phyloP scores from a whole-genome alignment of 2,329 filamentous ascomycete genomes.

The Epichloe gansuensis region DNA sequence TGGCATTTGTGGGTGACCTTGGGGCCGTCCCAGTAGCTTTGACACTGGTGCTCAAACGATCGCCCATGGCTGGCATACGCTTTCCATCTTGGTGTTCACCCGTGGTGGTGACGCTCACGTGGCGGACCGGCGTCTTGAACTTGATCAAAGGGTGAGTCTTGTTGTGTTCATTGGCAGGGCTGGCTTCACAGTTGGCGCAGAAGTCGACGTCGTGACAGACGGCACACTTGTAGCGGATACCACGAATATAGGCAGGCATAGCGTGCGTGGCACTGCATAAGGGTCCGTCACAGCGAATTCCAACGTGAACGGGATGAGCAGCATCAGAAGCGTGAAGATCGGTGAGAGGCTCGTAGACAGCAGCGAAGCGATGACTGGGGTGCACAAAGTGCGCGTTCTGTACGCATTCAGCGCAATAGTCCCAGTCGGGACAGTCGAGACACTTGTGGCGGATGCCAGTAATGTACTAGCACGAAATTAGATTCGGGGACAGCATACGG shows the following conservation, averaged over 20 bases:
- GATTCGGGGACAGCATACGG: not conserved
- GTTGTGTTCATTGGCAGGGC: slow-evolving; percentile 75
- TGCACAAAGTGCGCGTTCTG: slow-evolving; percentile 55
- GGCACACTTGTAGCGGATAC: slow-evolving; percentile 90
- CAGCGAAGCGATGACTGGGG: slow-evolving; percentile 74
- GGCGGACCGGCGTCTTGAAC: slow-evolving; percentile 84
- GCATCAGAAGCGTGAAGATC: slow-evolving; percentile 10
- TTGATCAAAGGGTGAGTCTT: slow-evolving; percentile 94
- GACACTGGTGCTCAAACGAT: slow-evolving; percentile 32
- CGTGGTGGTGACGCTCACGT: slow-evolving; percentile 74
- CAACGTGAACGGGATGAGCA: slow-evolving; percentile 48
- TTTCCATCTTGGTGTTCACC: slow-evolving; percentile 61
- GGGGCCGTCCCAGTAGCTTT: slow-evolving; percentile 33
- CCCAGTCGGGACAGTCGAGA: slow-evolving; percentile 92
- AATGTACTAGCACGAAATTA: slow-evolving; percentile 40
- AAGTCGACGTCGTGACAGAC: slow-evolving; percentile 93
- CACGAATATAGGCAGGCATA: slow-evolving; percentile 61
- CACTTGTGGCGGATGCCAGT: slow-evolving; percentile 91
- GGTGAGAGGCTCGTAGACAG: slow-evolving; percentile 62
- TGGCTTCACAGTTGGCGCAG: slow-evolving; percentile 86
- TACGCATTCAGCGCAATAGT: slow-evolving; percentile 75
- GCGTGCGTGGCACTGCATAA: slow-evolving; percentile 52
- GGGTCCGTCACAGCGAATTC: slow-evolving; percentile 91
- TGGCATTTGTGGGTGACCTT: slow-evolving; percentile 33
- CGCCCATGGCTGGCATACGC: slow-evolving; percentile 57